phyloP scores from a whole-genome alignment of 129 eudicot genomes.

The Flaveria sonorensis region DNA sequence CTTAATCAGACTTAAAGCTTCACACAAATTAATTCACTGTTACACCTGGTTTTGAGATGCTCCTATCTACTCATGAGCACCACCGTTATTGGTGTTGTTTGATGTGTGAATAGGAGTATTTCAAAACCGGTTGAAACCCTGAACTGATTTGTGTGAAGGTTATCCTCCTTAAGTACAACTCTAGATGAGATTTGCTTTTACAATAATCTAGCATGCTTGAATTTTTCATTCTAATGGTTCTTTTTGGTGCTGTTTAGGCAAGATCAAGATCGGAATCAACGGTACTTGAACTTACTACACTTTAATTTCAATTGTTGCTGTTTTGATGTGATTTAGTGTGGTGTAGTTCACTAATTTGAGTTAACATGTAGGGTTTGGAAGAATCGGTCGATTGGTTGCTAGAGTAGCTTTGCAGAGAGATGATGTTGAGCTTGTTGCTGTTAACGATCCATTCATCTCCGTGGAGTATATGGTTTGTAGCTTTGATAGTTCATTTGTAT shows the following conservation, averaged over 20 bases:
- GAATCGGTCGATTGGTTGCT: conserved; percentile 63
- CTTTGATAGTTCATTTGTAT: not conserved
- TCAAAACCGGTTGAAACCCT: too few species aligned
- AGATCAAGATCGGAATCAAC: conserved; percentile 68
- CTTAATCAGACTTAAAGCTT: too few species aligned
- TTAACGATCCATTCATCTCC: conserved; percentile 61
- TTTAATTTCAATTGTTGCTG: not conserved
- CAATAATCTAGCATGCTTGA: not conserved
- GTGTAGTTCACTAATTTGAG: not conserved
- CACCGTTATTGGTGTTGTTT: too few species aligned
- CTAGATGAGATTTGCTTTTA: too few species aligned
- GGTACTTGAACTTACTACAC: conserved; percentile 37
- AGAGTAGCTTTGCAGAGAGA: conserved; percentile 66
- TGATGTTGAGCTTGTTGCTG: conserved; percentile 71
- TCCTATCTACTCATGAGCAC: too few species aligned
- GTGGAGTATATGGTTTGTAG: conserved; percentile 51
- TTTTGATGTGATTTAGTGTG: not conserved
- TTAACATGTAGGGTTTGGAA: conserved; percentile 45
- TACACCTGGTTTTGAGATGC: too few species aligned
- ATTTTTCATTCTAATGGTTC: not conserved
- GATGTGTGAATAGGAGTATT: too few species aligned
- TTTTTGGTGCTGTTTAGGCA: conserved; percentile 25
- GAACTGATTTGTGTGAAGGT: too few species aligned
- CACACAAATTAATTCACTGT: too few species aligned
- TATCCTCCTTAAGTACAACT: too few species aligned